Percentiles rank a stretch among this genome's conserved stretches.
These are phyloP conservation scores for Xerocomus spinulosus DNA, from an alignment of 768 basidiomycete genomes.

Conservation along the genomic window DNA sequence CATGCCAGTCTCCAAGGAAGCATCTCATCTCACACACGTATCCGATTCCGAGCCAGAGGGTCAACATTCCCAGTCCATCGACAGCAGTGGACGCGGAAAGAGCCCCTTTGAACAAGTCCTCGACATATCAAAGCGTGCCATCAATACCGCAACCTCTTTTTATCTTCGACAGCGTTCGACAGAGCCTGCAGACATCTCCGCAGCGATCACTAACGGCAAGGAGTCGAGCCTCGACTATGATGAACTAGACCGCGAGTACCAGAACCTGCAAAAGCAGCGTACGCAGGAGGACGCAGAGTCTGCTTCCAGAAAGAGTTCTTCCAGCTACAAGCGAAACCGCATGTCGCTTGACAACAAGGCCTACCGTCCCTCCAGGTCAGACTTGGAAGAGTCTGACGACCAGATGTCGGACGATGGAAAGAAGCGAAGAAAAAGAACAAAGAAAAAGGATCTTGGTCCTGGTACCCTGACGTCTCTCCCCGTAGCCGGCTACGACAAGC, in stretches of 20 bases:
- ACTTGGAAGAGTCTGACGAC: constrained; percentile 63
- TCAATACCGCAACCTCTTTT: constrained; percentile 52
- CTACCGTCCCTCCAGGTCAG: constrained; percentile 64
- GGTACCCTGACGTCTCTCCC: constrained; percentile 66
- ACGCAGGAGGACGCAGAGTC: constrained; percentile 20
- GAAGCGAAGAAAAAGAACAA: constrained; percentile 47
- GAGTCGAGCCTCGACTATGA: constrained; percentile 71
- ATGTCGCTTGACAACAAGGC: constrained; percentile 80
- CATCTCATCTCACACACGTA: constrained; percentile 47
- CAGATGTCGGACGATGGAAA: constrained; percentile 51
- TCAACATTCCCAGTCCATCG: constrained; percentile 25
- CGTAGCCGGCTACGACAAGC: constrained; percentile 60
- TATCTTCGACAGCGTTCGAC: constrained; percentile 61
- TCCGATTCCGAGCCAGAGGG: constrained; percentile 70
- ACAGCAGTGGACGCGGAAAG: constrained; percentile 50
- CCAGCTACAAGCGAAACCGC: constrained; percentile 48
- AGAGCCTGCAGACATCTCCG: constrained; percentile 45
- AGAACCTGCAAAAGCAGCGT: constrained; percentile 32
- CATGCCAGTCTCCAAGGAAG: constrained; percentile 53
- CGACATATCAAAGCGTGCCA: constrained; percentile 50
- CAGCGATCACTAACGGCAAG: constrained; percentile 37
- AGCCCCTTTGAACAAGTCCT: constrained; percentile 64
- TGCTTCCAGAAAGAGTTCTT: constrained; percentile 31
- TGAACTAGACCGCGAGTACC: constrained; percentile 66
- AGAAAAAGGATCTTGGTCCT: constrained; percentile 46